A percentile compares a stretch with the other conserved stretches of the same genome.
phyloP scores from a whole-genome alignment of 805 yeast genomes.

The Alloascoidea africana region DNA sequence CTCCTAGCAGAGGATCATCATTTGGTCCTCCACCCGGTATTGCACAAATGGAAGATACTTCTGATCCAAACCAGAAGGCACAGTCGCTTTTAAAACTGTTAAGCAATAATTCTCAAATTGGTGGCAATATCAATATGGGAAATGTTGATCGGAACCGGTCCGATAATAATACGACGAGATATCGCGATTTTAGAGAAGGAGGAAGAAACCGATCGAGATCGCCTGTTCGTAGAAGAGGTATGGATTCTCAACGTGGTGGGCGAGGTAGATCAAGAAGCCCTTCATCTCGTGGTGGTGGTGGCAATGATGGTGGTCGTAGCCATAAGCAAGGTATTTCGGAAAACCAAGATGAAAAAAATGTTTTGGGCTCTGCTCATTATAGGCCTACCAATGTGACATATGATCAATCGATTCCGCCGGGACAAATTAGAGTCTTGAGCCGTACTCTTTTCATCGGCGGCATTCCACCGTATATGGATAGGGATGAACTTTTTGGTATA shows the following conservation, averaged over 20 bases:
- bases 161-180: background rate
- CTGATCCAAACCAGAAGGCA: background rate
- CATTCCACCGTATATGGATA: constrained; percentile 72
- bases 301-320: constrained; percentile 5
- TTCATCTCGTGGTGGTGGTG: constrained; percentile 5
- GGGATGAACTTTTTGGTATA: constrained; percentile 48
- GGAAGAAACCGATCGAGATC: constrained; percentile 9
- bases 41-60: too few species aligned
- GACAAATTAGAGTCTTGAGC: constrained; percentile 67
- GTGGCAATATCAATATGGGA: too few species aligned
- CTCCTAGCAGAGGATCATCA: too few species aligned
- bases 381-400: constrained; percentile 50
- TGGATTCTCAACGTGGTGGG: background rate
- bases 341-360: background rate
- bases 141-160: background rate
- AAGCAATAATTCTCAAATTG: background rate
- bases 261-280: constrained; percentile 4
- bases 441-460: constrained; percentile 94
- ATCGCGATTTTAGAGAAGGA: background rate
- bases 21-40: too few species aligned
- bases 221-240: constrained; percentile 7
- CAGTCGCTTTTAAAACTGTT: background rate
- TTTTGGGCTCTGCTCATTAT: background rate
- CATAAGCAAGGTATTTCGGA: constrained; percentile 1
- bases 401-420: constrained; percentile 63